These are phyloP conservation scores for Skeletonema tropicum DNA, from an alignment of 108 stramenopile genomes.

Conservation along the genomic window DNA sequence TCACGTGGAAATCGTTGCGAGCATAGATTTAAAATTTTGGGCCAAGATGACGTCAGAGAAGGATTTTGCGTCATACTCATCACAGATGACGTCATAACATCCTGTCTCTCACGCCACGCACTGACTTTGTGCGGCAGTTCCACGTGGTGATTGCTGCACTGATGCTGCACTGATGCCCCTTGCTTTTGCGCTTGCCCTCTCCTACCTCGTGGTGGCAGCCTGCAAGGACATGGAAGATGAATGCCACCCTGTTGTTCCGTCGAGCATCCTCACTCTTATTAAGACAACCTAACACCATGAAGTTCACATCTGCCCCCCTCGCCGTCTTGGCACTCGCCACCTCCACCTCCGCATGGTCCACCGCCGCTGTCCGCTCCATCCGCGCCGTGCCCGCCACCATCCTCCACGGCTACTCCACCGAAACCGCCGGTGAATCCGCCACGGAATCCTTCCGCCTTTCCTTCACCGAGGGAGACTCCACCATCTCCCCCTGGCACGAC, in stretches of 20 bases:
- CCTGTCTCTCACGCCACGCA: too few species aligned
- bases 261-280: background rate
- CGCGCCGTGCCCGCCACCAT: conserved; percentile 47
- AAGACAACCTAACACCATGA: conserved; percentile 50
- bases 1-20: too few species aligned
- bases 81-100: too few species aligned
- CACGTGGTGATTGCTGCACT: too few species aligned
- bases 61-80: too few species aligned
- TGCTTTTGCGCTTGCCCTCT: too few species aligned
- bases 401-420: conserved; percentile 61
- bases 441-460: conserved; percentile 89
- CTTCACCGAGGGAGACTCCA: conserved; percentile 65
- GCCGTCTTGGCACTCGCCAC: conserved; percentile 58
- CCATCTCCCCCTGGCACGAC: conserved; percentile 89
- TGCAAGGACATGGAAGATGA: background rate
- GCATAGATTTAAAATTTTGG: too few species aligned
- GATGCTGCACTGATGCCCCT: too few species aligned
- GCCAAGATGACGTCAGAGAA: too few species aligned
- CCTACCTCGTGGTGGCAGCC: too few species aligned
- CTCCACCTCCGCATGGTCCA: conserved; percentile 62
- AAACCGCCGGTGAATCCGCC: conserved; percentile 63
- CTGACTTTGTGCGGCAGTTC: too few species aligned
- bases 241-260: background rate
- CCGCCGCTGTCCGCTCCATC: conserved; percentile 27
- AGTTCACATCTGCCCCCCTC: conserved; percentile 57